These are phyloP conservation scores for sorghum (Sorghum bicolor) DNA, from an alignment of 176 grass and related monocot species.

Conservation along the genomic window Sorghum_bicolor_NCBIv3 NC_012873.2:59586001-59586500, in stretches of 20 bases:
- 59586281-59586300: conserved; percentile 31
- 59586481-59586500: too few species aligned
- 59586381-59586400: too few species aligned
- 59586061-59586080: conserved; percentile 72
- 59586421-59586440: too few species aligned
- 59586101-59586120: conserved; percentile 36
- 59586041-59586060: conserved; percentile 99
- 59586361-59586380: too few species aligned
- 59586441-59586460: too few species aligned
- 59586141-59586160: not conserved
- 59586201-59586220: conserved; percentile 21
- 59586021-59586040: conserved; percentile 86
- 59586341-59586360: not conserved
- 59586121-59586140: conserved; percentile 24
- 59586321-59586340: not conserved
- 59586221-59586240: conserved; percentile 11
- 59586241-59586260: conserved; percentile 10
- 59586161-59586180: conserved; percentile 22
- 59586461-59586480: too few species aligned
- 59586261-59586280: conserved; percentile 58
- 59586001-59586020: conserved; percentile 99
- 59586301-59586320: not conserved
- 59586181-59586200: conserved; percentile 35
- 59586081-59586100: conserved; percentile 17
- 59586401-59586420: too few species aligned